These are phyloP conservation scores for Dioscorea cayenensis DNA, from an alignment of 116 monocot genomes.

Conservation along the genomic window DNA sequence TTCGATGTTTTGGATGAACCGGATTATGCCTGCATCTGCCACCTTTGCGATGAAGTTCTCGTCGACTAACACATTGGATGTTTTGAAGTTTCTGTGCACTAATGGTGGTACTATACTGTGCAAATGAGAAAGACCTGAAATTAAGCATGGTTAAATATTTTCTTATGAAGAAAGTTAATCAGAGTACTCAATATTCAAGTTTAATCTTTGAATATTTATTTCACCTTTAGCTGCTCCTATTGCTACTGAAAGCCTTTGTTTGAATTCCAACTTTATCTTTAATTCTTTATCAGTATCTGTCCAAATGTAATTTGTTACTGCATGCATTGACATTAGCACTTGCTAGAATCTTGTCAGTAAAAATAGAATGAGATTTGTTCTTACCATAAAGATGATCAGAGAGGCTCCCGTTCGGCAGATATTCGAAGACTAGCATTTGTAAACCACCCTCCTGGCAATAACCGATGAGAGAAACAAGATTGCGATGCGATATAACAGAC, in stretches of 20 bases:
- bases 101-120: constrained; percentile 41
- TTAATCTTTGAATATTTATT: background rate
- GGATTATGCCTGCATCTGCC: constrained; percentile 50
- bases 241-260: constrained; percentile 64
- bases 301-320: background rate
- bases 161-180: background rate
- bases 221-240: constrained; percentile 76
- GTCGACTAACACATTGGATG: constrained; percentile 68
- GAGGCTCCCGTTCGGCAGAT: constrained; percentile 62
- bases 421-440: constrained; percentile 62
- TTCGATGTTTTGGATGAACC: constrained; percentile 30
- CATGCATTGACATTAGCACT: background rate
- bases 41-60: constrained; percentile 77
- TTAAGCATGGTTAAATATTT: background rate
- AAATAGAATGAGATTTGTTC: constrained; percentile 1
- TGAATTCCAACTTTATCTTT: constrained; percentile 50
- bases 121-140: constrained; percentile 48
- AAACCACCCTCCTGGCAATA: constrained; percentile 62
- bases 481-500: constrained; percentile 49
- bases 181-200: too few relatives aligned
- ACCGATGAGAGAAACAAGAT: constrained; percentile 64
- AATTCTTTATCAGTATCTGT: constrained; percentile 26
- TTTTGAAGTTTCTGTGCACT: constrained; percentile 56
- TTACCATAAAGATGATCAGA: constrained; percentile 58
- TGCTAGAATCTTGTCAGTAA: background rate